Evolutionary conservation across 192 early-diverging fungal genomes (phyloP).

Genomic region (Entrophospora sp.): DNA sequence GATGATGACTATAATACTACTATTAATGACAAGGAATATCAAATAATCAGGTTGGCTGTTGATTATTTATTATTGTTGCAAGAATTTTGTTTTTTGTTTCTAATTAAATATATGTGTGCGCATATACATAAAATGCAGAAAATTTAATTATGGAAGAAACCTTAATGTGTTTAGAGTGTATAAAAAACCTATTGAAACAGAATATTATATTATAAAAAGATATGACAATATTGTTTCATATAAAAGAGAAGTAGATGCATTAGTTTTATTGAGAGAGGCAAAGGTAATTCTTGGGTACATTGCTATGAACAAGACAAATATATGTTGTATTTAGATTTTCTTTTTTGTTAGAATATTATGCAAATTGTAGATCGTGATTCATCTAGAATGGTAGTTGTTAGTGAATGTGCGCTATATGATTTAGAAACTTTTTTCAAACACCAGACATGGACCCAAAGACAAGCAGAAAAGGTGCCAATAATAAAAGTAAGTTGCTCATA

Average conservation of each 20-base stretch:
- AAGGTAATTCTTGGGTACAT: neutral
- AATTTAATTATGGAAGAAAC: neutral
- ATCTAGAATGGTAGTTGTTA: neutral
- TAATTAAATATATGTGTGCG: too few species aligned
- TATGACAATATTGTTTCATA: neutral
- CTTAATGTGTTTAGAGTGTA: neutral
- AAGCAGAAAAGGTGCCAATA: neutral
- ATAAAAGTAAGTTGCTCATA: neutral
- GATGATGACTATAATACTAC: too few species aligned
- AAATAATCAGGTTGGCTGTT: too few species aligned
- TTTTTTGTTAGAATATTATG: neutral
- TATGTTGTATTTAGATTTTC: neutral
- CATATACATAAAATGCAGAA: too few species aligned
- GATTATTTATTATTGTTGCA: too few species aligned
- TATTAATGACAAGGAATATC: too few species aligned
- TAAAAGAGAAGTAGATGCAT: neutral
- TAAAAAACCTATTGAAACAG: neutral
- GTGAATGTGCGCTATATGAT: neutral
- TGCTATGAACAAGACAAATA: too few species aligned
- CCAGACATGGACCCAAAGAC: neutral
- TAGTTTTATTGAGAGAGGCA: neutral
- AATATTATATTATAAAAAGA: neutral
- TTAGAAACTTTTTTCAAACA: neutral
- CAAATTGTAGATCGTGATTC: neutral
- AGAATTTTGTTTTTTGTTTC: too few species aligned